phyloP scores from a whole-genome alignment of 2,329 filamentous ascomycete genomes.

The Paecilomyces formosus region DNA sequence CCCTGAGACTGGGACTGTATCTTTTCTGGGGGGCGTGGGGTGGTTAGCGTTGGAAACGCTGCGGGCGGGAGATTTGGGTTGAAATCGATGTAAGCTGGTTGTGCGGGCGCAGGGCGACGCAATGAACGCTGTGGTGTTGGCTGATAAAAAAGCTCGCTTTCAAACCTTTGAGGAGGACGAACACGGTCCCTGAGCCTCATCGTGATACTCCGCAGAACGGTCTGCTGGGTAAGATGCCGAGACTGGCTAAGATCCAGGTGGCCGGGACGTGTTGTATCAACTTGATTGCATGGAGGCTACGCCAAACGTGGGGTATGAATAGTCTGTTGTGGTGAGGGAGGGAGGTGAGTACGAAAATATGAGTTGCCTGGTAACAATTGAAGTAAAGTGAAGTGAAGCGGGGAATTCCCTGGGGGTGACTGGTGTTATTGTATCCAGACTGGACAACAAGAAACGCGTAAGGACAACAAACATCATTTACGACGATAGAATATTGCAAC shows the following conservation, averaged over 20 bases:
- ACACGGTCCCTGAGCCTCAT: constrained; percentile 28
- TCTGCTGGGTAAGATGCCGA: background rate
- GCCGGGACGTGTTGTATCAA: background rate
- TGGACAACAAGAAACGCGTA: background rate
- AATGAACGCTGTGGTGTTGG: constrained; percentile 7
- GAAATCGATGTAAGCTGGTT: constrained; percentile 20
- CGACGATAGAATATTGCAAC: background rate
- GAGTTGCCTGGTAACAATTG: background rate
- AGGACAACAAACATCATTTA: background rate
- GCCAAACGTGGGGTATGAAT: background rate
- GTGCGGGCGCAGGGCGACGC: constrained; percentile 6
- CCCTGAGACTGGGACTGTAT: background rate
- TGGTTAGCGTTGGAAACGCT: constrained; percentile 33
- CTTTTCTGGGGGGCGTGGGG: constrained; percentile 3
- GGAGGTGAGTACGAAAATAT: background rate
- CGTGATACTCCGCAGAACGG: background rate
- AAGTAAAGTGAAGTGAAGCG: background rate
- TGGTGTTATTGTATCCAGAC: background rate
- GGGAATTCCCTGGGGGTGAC: background rate
- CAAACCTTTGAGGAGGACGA: constrained; percentile 19
- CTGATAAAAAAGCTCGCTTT: constrained; percentile 17
- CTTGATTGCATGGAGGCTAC: background rate
- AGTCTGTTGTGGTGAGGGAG: background rate
- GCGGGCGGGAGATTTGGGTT: constrained; percentile 34
- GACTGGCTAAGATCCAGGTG: background rate